phyloP scores from a whole-genome alignment of 2,329 filamentous ascomycete species.

The Colletotrichum gloeosporioides region DNA sequence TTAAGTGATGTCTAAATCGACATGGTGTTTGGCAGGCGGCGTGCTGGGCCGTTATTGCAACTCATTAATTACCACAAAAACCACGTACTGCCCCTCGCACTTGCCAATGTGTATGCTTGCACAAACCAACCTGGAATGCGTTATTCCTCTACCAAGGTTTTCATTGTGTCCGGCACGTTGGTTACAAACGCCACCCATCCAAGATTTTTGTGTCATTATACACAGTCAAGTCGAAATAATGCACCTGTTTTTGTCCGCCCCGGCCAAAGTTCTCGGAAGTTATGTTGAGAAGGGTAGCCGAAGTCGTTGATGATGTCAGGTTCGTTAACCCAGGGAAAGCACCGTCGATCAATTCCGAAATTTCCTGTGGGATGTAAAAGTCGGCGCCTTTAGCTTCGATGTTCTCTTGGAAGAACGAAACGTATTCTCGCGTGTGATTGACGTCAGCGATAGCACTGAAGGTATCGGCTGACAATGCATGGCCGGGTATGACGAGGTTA shows the following conservation, averaged over 20 bases:
- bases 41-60: neutral
- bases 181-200: constrained; percentile 1
- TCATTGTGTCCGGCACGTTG: neutral
- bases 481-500: neutral
- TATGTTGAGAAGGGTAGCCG: neutral
- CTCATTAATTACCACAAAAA: neutral
- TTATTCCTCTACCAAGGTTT: neutral
- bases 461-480: neutral
- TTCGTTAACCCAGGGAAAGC: constrained; percentile 1
- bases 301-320: neutral
- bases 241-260: neutral
- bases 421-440: neutral
- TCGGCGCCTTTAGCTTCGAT: constrained; percentile 4
- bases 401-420: constrained; percentile 9
- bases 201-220: neutral
- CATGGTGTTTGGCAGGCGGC: neutral
- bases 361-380: neutral
- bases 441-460: neutral
- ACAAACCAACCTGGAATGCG: neutral
- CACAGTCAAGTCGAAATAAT: neutral
- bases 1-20: neutral
- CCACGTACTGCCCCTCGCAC: neutral
- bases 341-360: neutral
- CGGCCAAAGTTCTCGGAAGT: constrained; percentile 11
- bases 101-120: neutral